These are phyloP conservation scores for Hypericum androsaemum DNA, from an alignment of 345 rosid genomes.

Conservation along the genomic window DNA sequence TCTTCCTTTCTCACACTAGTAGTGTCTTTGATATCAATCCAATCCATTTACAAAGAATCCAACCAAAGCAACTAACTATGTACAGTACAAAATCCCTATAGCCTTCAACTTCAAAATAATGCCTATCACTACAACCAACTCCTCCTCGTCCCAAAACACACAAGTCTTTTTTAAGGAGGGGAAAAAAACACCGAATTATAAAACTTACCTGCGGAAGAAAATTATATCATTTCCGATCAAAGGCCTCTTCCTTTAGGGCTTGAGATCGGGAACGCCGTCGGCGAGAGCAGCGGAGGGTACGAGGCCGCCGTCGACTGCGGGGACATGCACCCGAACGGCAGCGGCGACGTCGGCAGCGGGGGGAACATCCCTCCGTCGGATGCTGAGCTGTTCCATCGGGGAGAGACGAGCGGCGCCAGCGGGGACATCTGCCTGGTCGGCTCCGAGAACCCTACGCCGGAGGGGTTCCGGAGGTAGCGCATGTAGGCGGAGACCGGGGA, in stretches of 20 bases:
- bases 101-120: too few relatives aligned
- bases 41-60: too few relatives aligned
- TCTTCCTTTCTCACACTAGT: too few relatives aligned
- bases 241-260: conserved; percentile 60
- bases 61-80: too few relatives aligned
- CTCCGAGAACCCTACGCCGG: conserved; percentile 48
- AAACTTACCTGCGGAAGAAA: too few relatives aligned
- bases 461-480: conserved; percentile 59
- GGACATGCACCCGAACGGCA: conserved; percentile 58
- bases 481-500: conserved; percentile 66
- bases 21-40: too few relatives aligned
- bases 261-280: conserved; percentile 50
- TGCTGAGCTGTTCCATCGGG: conserved; percentile 43
- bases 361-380: too few relatives aligned
- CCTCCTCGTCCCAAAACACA: too few relatives aligned
- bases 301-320: conserved; percentile 70
- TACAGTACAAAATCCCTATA: too few relatives aligned
- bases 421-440: conserved; percentile 18
- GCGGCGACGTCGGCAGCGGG: background rate
- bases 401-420: conserved; percentile 33
- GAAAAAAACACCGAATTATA: too few relatives aligned
- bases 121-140: too few relatives aligned
- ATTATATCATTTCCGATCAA: conserved; percentile 14
- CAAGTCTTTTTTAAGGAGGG: too few relatives aligned
- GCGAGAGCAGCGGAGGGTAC: conserved; percentile 47